Base-by-base conservation (phyloP, 169 alveolate genomes). In the Eimeria mitis region DNA sequence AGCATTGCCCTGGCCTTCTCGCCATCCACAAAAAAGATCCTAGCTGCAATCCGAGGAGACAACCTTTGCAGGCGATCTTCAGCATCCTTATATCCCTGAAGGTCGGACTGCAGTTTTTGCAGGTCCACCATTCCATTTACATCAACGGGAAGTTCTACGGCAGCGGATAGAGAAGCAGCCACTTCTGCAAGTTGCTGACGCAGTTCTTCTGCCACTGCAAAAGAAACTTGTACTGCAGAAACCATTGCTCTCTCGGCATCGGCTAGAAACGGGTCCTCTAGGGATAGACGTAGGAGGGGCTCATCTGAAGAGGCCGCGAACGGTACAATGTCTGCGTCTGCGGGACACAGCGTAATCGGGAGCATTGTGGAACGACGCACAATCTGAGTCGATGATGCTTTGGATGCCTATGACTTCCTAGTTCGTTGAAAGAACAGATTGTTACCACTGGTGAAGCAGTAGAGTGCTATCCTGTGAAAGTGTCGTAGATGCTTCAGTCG, bases 121-220 rank as follows among this genome's bases (percentile, higher is more conserved):
- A 87, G 19, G 49, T 87, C 44, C 31, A 87, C 63, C 16, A 47
- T 31, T 42, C 83, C 94, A 63, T 11, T 52, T 65, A 7, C 68
- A 47, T 87, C 83, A 37, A 87, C 52, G 13, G 83, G 94, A 63
- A 63, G 70, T n/a, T 65, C 63, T 14, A 83, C 94, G n/a, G 79
- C 44, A 40, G 61, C 68, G 47, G 70, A 44, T 25, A 87, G 83
- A 42, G 65, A 65, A 63, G 83, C 68, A 52, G 94, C 94, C 63
- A 87, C 83, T 25, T 87, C 94, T 31, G 63, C 84, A 42, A 87
- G 94, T 83, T 87, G 94, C 83, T 65, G 79, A 49, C 94, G 61
- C 21, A 87, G 83, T 25, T 40, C 44, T n/a, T 87, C 94, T 40
- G 94, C 94, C 31, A 42, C 94, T 28, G 63, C 81, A n/a, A 87